Percentiles rank a stretch among this genome's conserved stretches.
Conservation (phyloP, 2,329 filamentous ascomycete genomes). For the Pseudogymnoascus sp. region DNA sequence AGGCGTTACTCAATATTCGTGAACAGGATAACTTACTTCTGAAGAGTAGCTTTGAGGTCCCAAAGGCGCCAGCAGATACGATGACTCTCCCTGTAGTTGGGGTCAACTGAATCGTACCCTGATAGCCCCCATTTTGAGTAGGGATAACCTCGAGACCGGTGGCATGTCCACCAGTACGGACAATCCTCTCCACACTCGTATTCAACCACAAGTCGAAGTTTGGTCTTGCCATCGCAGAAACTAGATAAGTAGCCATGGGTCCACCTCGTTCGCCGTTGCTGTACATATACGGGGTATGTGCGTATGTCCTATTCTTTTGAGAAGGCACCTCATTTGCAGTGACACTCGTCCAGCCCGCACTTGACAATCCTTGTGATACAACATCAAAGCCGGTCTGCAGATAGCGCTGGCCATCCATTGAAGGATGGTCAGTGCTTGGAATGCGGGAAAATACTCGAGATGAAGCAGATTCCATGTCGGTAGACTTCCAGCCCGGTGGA, state of each 20-base stretch:
- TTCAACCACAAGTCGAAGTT: slow-evolving; percentile 65
- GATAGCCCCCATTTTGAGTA: slow-evolving; percentile 46
- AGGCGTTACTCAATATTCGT: slow-evolving; percentile 44
- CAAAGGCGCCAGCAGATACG: slow-evolving; percentile 62
- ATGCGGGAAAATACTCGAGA: slow-evolving; percentile 62
- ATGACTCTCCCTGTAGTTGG: slow-evolving; percentile 57
- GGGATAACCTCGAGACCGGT: slow-evolving; percentile 64
- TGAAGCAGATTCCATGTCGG: slow-evolving; percentile 54
- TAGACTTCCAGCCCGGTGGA: slow-evolving; percentile 63
- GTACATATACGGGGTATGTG: slow-evolving; percentile 63
- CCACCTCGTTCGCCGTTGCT: slow-evolving; percentile 60
- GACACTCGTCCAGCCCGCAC: slow-evolving; percentile 57
- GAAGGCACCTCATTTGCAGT: slow-evolving; percentile 52
- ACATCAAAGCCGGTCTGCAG: slow-evolving; percentile 61
- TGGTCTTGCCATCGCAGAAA: slow-evolving; percentile 48
- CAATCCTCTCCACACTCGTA: slow-evolving; percentile 60
- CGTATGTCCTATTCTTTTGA: slow-evolving; percentile 60
- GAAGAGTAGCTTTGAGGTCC: slow-evolving; percentile 62
- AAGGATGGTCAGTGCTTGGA: slow-evolving; percentile 61
- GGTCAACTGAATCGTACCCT: slow-evolving; percentile 55
- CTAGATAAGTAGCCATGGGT: slow-evolving; percentile 65
- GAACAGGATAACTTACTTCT: slow-evolving; percentile 59
- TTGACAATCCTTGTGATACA: slow-evolving; percentile 51
- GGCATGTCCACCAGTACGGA: slow-evolving; percentile 55
- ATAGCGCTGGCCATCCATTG: slow-evolving; percentile 60